Base-by-base conservation (phyloP, 768 basidiomycete genomes). In the Xerocomellus dryophilus region DNA sequence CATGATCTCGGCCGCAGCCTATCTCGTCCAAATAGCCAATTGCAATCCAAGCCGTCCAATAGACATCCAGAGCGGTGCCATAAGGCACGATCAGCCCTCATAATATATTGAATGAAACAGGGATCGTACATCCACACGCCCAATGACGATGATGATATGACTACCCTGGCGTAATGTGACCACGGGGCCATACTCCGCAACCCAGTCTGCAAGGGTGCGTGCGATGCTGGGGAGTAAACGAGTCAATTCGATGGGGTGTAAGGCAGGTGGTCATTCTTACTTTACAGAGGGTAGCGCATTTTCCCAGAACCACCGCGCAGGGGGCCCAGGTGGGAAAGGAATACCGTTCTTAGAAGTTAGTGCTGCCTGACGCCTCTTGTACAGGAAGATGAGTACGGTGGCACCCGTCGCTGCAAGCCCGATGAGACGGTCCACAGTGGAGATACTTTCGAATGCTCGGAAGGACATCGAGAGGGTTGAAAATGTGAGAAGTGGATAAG, bases 1-100 rank as follows among this genome's bases (percentile, higher is more conserved):
- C 81, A 84, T 79, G 41, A 84, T 78, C 10, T 83, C 81, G 1
- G 77, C 70, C 0, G 80, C 78, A 6, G 80, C 81, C 64, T 83
- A 70, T 43, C 74, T 27, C n/a, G n/a, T 23, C 34, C 44, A 15
- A 15, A 53, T 17, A 7, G 15, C 49, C 20, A 15, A 36, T 31
- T 18, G 18, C 40, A 21, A 7, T 21, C 4, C 35, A 36, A 25
- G 12, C 4, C 17, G 12, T 47, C 32, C 4, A 45, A 32, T 7
- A 11, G 34, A 46, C n/a, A 20, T 7, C 34, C 41, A 8, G 32
- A 10, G 34, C n/a, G 29, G n/a, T 23, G 10, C 7, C 15, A 51
- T n/a, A 10, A 11, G 14, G 14, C 12, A 14, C 11, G 34, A 11
- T 50, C 36, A 57, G 38, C 34, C 12, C 41, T 23, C 23, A 23